phyloP scores from a whole-genome alignment of 2,329 filamentous ascomycete genomes.

The Fusarium sp. region DNA sequence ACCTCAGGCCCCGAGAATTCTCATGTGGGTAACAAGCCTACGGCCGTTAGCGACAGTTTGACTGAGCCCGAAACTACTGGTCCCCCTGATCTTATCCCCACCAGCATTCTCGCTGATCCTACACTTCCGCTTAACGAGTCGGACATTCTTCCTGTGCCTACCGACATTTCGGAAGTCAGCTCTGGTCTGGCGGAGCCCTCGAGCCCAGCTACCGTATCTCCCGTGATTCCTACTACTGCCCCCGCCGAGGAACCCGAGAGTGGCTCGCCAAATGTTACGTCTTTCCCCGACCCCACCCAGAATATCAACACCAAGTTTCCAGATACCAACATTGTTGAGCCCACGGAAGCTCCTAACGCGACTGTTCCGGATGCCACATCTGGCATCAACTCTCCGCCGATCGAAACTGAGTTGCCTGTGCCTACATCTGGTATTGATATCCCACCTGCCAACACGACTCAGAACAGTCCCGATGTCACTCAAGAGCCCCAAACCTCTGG shows the following conservation, averaged over 20 bases:
- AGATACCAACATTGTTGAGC: constrained; percentile 7
- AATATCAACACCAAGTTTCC: constrained; percentile 21
- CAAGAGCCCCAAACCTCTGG: constrained; percentile 24
- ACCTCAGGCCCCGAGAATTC: constrained; percentile 1
- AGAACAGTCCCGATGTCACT: constrained; percentile 12
- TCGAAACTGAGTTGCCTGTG: constrained; percentile 9
- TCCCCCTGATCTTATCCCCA: constrained; percentile 16
- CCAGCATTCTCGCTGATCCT: constrained; percentile 23
- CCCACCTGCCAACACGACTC: constrained; percentile 21
- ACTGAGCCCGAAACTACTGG: constrained; percentile 31
- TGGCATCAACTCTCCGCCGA: constrained; percentile 11
- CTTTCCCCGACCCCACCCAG: constrained; percentile 15
- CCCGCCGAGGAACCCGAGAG: constrained; percentile 10
- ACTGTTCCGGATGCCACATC: constrained; percentile 24
- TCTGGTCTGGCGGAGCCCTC: constrained; percentile 22
- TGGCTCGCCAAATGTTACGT: constrained; percentile 21
- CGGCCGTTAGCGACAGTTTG: constrained; percentile 16
- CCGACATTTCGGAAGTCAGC: constrained; percentile 22
- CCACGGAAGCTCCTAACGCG: constrained; percentile 24
- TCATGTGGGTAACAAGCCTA: constrained; percentile 19
- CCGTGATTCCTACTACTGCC: constrained; percentile 21
- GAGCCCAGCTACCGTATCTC: constrained; percentile 24
- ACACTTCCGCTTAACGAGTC: constrained; percentile 17
- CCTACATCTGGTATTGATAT: constrained; percentile 17
- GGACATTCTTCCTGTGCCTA: constrained; percentile 17